Base-by-base conservation (phyloP, 805 yeast species). In the Kuraishia hungarica region DNA sequence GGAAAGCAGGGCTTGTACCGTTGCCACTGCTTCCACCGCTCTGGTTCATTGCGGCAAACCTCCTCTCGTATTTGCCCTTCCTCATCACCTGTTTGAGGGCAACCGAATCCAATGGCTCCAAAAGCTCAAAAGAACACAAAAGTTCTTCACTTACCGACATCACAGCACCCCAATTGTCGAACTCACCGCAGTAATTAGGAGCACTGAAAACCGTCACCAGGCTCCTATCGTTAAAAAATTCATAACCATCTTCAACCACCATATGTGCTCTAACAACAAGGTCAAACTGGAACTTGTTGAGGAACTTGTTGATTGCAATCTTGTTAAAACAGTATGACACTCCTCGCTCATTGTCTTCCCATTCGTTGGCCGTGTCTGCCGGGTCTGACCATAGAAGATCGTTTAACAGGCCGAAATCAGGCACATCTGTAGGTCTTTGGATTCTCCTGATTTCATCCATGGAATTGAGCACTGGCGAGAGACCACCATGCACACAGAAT, bases 121-220 rank as follows among this genome's bases (percentile, higher is more conserved):
- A 76, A 54, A 93, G 78, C 69, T 93, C 99, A 70, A 93, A 93
- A 58, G 94, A 86, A 70, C 99, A 93, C 56, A 94, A 74, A 60
- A 93, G 76, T 63, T 93, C 97, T 59, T 93, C 97, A 59, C 89
- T 82, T 17, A 93, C 98, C 62, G 96, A 85, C 98, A 93, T 93
- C 4, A 93, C 97, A 1, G 99, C 99, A 23, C 97, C 97, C 97
- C 97, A 90, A 64, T 90, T 90, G 67, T 91, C 89, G 64, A 85
- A 85, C 68, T 85, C 91, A n/a, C 91, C 90, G 64, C 90, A 85
- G 66, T 85, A 85, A 67, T 85, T 85, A 11, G 90, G 91, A 2
- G 91, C 91, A 53, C 84, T 78, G 64, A 85, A 85, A 22, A 85
- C 89, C 0, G 91, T 85, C 23, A 86, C 90, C 59, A 85, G 72